phyloP scores from a whole-genome alignment of 208 protist genomes.

The Leishmania major region DNA sequence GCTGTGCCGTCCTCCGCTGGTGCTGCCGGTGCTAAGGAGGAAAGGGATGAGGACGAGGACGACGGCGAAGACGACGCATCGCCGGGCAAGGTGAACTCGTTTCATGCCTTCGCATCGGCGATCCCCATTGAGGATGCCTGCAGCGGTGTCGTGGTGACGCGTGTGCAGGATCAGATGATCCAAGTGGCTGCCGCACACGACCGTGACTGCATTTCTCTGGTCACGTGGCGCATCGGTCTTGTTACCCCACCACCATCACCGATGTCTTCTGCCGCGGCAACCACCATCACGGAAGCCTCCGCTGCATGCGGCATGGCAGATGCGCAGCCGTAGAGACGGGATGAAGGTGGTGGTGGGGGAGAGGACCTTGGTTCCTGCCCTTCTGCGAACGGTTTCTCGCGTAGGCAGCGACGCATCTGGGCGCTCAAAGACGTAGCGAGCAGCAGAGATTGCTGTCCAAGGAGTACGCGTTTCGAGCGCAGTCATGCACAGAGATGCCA shows the following conservation, averaged over 20 bases:
- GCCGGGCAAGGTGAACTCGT: neutral
- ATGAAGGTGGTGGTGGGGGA: neutral
- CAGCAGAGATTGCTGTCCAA: neutral
- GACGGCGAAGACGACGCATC: neutral
- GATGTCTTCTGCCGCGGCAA: neutral
- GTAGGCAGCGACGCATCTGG: neutral
- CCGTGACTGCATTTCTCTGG: conserved; percentile 39
- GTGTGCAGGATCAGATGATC: conserved; percentile 26
- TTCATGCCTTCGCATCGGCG: conserved; percentile 9
- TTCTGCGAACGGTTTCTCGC: neutral
- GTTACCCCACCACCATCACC: neutral
- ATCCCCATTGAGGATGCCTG: conserved; percentile 35
- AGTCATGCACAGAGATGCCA: neutral
- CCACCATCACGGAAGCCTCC: neutral
- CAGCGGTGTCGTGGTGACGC: conserved; percentile 37
- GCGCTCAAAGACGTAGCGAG: neutral
- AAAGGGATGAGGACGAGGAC: neutral
- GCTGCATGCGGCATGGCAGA: neutral
- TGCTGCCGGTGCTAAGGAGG: neutral
- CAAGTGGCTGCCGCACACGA: conserved; percentile 50
- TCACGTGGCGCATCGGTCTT: conserved; percentile 42
- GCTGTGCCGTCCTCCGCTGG: neutral
- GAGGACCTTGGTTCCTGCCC: neutral
- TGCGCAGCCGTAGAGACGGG: neutral
- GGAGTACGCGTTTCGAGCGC: neutral